Evolutionary conservation across 2,329 filamentous ascomycete species (phyloP), one percentile per base, ranked within the genome.

Genomic region (Dothistroma septosporum): DNA sequence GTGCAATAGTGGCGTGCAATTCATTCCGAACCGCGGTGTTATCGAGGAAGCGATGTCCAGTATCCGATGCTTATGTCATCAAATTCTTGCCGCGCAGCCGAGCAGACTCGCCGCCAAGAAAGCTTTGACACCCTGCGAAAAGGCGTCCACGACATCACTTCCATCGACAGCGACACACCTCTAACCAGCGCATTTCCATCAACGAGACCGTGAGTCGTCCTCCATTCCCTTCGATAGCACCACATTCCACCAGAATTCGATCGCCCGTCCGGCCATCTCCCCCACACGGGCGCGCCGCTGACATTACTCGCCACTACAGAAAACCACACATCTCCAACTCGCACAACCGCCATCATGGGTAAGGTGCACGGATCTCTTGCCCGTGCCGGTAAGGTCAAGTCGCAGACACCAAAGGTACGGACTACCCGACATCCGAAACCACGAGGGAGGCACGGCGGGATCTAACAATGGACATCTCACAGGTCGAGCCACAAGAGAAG

Each of bases 381-480:
- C 80, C 90, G 91, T 91, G 91, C 90, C 83, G 91, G 91, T 84
- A 96, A 96, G 87, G 92, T 96, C 87, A 95, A 96, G 89, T 93
- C 90, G 83, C 90, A 93, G 82, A 93, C 90, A 74, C 90, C 90
- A 76, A 92, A 93, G 87, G 89, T 92, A 85, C 80, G 85, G 80
- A 69, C 65, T 16, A 44, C 53, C 21, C 47, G 47, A 50, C 16
- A 49, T 22, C 22, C 22, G 48, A 19, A 35, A 49, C 57, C 5
- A 24, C 12, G 19, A 12, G 11, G 12, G 16, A 19, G 47, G 41
- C 54, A 35, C 9, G 16, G 49, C 37, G 50, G 22, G 12, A 32
- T 14, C 28, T 37, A 46, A 55, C 19, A 49, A 14, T 14, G 52
- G 32, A 28, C 14, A 44, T 21, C 10, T n/a, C 22, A 37, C 74